phyloP scores from a whole-genome alignment of 2,329 filamentous ascomycete genomes.

The Xylaria sp. region DNA sequence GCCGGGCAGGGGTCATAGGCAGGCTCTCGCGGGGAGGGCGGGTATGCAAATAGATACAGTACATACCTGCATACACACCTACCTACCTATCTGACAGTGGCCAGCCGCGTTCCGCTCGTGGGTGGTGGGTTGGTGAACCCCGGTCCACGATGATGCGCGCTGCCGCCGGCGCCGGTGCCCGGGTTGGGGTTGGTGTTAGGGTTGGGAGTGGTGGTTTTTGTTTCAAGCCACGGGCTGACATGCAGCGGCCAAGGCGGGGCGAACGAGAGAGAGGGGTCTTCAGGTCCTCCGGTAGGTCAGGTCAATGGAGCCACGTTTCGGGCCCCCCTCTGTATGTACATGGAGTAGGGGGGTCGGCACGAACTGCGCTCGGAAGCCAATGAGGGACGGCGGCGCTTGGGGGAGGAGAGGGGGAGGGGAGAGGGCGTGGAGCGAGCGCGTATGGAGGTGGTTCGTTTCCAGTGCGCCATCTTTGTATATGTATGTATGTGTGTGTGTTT shows the following conservation, averaged over 20 bases:
- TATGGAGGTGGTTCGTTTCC: neutral
- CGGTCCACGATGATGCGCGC: too few relatives aligned
- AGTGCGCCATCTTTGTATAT: neutral
- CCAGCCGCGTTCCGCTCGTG: neutral
- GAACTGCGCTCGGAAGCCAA: neutral
- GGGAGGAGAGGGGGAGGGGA: too few relatives aligned
- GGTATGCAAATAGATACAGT: too few relatives aligned
- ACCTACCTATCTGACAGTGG: too few relatives aligned
- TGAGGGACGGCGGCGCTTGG: neutral
- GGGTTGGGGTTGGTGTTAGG: too few relatives aligned
- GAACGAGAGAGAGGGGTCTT: neutral
- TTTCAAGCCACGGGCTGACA: neutral
- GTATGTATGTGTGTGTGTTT: too few relatives aligned
- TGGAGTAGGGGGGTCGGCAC: neutral
- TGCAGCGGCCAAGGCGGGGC: neutral
- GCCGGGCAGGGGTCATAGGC: too few relatives aligned
- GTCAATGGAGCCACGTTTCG: neutral
- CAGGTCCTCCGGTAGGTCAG: neutral
- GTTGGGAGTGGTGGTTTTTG: too few relatives aligned
- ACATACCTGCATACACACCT: too few relatives aligned
- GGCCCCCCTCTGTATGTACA: too few relatives aligned
- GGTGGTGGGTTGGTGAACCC: neutral
- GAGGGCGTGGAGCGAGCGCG: neutral
- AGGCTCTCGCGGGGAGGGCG: neutral
- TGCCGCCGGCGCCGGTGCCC: too few relatives aligned